Conservation (phyloP, 768 basidiomycete species). For the Daedaleopsis sinensis region DNA sequence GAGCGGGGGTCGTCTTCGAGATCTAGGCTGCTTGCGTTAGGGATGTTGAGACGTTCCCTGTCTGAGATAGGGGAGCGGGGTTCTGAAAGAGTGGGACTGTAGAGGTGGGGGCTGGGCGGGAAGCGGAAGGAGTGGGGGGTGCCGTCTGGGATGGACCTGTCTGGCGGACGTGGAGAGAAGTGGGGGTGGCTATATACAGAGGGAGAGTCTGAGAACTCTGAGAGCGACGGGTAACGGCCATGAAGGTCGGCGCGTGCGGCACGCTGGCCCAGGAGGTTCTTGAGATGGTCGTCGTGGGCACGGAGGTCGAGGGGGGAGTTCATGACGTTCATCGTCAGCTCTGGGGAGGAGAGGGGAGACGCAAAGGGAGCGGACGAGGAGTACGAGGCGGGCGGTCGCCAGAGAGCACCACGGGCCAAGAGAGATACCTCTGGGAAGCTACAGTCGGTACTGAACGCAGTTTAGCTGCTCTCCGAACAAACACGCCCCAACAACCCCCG, state of each 20-base stretch:
- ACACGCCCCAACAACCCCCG: slow-evolving; percentile 19
- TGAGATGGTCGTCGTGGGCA: slow-evolving; percentile 50
- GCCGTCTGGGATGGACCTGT: slow-evolving; percentile 34
- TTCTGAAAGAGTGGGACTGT: slow-evolving; percentile 17
- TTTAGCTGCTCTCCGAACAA: slow-evolving; percentile 13
- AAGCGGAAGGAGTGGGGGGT: slow-evolving; percentile 34
- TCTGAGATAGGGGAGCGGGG: slow-evolving; percentile 32
- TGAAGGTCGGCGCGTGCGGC: slow-evolving; percentile 49
- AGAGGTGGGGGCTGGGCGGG: slow-evolving; percentile 20
- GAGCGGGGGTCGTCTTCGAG: slow-evolving; percentile 46
- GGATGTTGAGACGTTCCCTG: slow-evolving; percentile 47
- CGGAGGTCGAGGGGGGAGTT: slow-evolving; percentile 35
- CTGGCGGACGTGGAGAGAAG: slow-evolving; percentile 53
- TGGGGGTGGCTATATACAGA: slow-evolving; percentile 67
- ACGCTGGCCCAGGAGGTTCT: slow-evolving; percentile 56
- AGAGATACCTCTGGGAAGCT: not conserved
- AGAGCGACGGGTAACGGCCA: slow-evolving; percentile 54
- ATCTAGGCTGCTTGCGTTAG: slow-evolving; percentile 56
- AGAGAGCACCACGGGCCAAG: slow-evolving; percentile 1
- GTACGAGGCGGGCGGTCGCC: slow-evolving; percentile 6
- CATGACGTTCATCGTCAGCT: slow-evolving; percentile 28
- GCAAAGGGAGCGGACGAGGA: slow-evolving; percentile 22
- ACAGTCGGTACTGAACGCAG: slow-evolving; percentile 4
- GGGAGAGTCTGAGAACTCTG: slow-evolving; percentile 66
- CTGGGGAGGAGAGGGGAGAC: slow-evolving; percentile 14